Base-by-base conservation (phyloP, 257 asterid genomes). In the Nicotiana tomentosiformis region DNA sequence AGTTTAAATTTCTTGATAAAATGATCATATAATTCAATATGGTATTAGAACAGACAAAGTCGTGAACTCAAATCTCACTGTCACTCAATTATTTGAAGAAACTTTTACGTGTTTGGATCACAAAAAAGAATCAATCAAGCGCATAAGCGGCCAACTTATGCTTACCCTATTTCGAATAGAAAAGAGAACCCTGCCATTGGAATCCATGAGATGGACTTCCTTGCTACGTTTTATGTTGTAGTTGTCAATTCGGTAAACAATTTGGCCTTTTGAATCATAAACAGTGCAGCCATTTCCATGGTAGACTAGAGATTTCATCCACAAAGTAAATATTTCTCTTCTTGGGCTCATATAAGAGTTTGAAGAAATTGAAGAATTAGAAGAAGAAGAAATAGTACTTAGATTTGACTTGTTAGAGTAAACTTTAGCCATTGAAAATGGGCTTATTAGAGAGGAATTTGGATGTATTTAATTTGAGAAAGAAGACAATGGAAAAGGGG, bases 231-330 rank as follows among this genome's bases (percentile, higher is more conserved):
- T 90, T 18, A 74, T 69, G 23, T 88, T 89, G 74, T 93, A 93
- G 29, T 92, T 93, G 66, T 93, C 97, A 58, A 91, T 90, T 1
- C 98, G 89, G 77, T 88, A 90, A 5, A 87, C 87, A 53, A 91
- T 85, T 3, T 86, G 39, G 1, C 97, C 94, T 17, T 86, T 66
- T 0, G 92, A 86, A 76, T 88, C 86, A 67, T 66, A 93, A 64
- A 90, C 94, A 0, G 94, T 86, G 82, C 94, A 93, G 2, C 97
- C 97, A 82, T 91, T 88, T 81, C 95, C 88, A 29, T 90, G 88
- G 77, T 86, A 83, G 10, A 93, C 90, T 2, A 93, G 90, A 9
- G 97, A 93, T 80, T 91, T 93, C 95, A 92, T 89, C 98, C 94
- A 92, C 77, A 93, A 77, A 1, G 97, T 93, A 77, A 90, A 90